These are phyloP conservation scores for Hansenula lynferdii DNA, from an alignment of 1,139 yeast genomes.

Conservation along the genomic window DNA sequence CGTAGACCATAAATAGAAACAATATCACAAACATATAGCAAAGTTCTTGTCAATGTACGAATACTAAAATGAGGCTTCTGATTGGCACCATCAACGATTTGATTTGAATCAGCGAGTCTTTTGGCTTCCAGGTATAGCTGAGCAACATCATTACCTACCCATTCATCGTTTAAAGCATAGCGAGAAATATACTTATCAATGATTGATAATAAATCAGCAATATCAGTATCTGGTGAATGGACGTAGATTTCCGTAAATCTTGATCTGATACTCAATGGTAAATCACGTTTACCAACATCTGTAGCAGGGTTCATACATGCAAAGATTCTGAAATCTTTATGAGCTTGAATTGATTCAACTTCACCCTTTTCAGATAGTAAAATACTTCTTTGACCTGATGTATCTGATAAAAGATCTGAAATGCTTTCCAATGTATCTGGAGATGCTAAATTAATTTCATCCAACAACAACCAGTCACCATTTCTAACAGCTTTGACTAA, in stretches of 20 bases:
- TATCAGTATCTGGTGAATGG: slow-evolving; percentile 87
- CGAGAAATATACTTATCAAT: slow-evolving; percentile 82
- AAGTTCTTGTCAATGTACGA: slow-evolving; percentile 86
- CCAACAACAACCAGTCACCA: slow-evolving; percentile 94
- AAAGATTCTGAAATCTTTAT: slow-evolving; percentile 83
- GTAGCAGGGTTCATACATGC: slow-evolving; percentile 99
- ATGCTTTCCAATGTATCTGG: slow-evolving; percentile 93
- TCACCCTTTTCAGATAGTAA: slow-evolving; percentile 88
- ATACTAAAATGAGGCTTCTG: slow-evolving; percentile 96
- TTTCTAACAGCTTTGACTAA: slow-evolving; percentile 85
- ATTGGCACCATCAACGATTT: slow-evolving; percentile 95
- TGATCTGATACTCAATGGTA: slow-evolving; percentile 84
- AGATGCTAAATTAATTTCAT: slow-evolving; percentile 92
- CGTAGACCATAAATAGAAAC: slow-evolving; percentile 79
- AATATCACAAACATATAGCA: slow-evolving; percentile 76
- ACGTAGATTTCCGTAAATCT: slow-evolving; percentile 92
- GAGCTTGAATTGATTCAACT: slow-evolving; percentile 81
- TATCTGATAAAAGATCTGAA: slow-evolving; percentile 74
- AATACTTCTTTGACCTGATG: slow-evolving; percentile 58
- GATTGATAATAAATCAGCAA: slow-evolving; percentile 74
- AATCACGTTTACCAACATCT: slow-evolving; percentile 91
- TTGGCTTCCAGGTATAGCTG: slow-evolving; percentile 79
- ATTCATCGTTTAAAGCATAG: slow-evolving; percentile 73
- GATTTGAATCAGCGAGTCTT: slow-evolving; percentile 61
- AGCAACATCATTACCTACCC: slow-evolving; percentile 89